Evolutionary conservation across 306 rosid genomes (phyloP).

Genomic region (Lithocarpus polystachyus): DNA sequence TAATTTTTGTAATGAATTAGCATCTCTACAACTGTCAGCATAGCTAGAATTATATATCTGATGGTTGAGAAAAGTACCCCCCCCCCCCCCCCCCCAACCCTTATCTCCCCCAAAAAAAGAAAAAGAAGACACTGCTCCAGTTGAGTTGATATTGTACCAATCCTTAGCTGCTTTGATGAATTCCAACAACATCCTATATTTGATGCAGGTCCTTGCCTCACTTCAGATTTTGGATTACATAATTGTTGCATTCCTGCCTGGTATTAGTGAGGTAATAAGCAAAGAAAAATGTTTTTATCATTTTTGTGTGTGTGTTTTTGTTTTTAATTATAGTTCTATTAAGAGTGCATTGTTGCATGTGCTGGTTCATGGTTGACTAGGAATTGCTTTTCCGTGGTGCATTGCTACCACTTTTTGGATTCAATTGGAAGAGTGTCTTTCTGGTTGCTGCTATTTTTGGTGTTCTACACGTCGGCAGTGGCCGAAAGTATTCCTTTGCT

Average conservation of each 20-base stretch:
- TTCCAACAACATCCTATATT: conserved; percentile 26
- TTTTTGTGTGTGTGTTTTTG: not conserved
- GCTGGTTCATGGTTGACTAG: conserved; percentile 33
- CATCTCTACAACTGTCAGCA: too few species aligned
- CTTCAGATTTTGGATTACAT: conserved; percentile 79
- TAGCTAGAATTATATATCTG: too few species aligned
- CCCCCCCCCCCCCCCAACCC: not conserved
- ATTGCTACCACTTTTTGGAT: conserved; percentile 75
- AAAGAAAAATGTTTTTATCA: conserved; percentile 1
- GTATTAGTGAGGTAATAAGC: conserved; percentile 73
- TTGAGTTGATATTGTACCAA: not conserved
- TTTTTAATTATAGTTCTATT: conserved; percentile 8
- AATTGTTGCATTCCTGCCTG: conserved; percentile 67
- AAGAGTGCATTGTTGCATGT: conserved; percentile 5
- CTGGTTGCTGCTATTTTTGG: conserved; percentile 72
- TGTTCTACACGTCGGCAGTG: conserved; percentile 71
- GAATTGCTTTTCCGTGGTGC: conserved; percentile 95
- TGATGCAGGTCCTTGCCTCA: conserved; percentile 73
- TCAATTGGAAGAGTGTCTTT: conserved; percentile 63
- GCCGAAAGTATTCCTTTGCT: conserved; percentile 83
- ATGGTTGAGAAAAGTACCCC: not conserved
- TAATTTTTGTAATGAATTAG: not conserved
- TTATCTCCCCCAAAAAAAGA: not conserved
- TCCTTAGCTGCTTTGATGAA: conserved; percentile 18
- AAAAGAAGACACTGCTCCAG: not conserved